Base-by-base conservation (phyloP, 2,329 filamentous ascomycete genomes). In the Fusarium tjaetaba region DNA sequence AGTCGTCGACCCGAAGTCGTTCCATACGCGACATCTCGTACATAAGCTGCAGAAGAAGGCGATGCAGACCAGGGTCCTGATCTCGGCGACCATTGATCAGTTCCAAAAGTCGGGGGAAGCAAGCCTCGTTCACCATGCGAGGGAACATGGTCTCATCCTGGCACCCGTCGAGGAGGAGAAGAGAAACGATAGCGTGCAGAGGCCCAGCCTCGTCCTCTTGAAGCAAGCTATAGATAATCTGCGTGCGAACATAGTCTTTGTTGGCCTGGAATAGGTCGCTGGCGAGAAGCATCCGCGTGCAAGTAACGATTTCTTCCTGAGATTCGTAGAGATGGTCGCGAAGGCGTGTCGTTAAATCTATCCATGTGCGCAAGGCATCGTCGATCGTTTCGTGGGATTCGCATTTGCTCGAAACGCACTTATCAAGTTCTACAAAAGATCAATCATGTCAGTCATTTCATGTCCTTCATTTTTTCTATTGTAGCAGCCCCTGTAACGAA, bases 1-100 rank as follows among this genome's bases (percentile, higher is more conserved):
- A 84, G 80, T 99, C 96, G 74, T 94, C 90, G 69, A 88, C 84
- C 61, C 89, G 91, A 68, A 99, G 85, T 71, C 91, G 89, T 82
- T 98, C 95, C 80, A 98, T 94, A 69, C 97, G 90, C 49, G 94
- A 95, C 93, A 98, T 98, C 85, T 98, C 96, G 83, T 97, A 99
- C 80, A 98, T 88, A 64, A 99, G 85, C 82, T 98, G 93, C 78
- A 99, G 87, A 59, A 98, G 86, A 70, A 96, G 84, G 41, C 93
- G 90, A 83, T 98, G 94, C 69, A 98, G 86, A 59, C 90, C 88
- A 30, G 89, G 87, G 79, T 95, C 92, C 51, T 90, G 86, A 43
- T 92, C 88, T 73, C 87, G 88, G 70, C 88, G 88, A 48, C 85
- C 87, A 78, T 92, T 89, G 70, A 98, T 92, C 74, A 99, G 85